These are phyloP conservation scores for Nepenthes gracilis DNA, from an alignment of 148 eudicot genomes.

Conservation along the genomic window DNA sequence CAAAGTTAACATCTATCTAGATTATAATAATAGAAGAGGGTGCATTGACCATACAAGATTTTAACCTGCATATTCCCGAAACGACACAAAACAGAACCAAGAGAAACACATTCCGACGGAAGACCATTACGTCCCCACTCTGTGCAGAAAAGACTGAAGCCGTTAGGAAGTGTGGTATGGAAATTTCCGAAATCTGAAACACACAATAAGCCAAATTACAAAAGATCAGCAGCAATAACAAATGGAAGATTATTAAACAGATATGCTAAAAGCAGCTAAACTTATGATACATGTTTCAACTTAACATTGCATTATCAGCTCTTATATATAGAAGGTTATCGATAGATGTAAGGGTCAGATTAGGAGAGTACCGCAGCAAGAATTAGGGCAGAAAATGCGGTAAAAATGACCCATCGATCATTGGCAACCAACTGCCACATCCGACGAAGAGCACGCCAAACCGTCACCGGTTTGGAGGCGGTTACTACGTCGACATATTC, in stretches of 20 bases:
- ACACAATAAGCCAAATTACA: constrained; percentile 8
- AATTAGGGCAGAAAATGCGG: constrained; percentile 74
- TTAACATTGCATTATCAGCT: too few species aligned
- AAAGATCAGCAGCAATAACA: constrained; percentile 8
- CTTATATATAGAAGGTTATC: too few species aligned
- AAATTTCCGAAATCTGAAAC: constrained; percentile 84
- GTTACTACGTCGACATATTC: constrained; percentile 24
- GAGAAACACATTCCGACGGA: constrained; percentile 62
- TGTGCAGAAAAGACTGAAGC: constrained; percentile 97
- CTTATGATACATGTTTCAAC: background rate
- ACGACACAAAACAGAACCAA: constrained; percentile 55
- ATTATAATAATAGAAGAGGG: constrained; percentile 29
- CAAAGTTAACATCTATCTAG: constrained; percentile 3
- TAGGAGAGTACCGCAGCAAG: constrained; percentile 61
- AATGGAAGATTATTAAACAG: background rate
- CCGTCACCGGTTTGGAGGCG: constrained; percentile 77
- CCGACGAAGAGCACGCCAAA: constrained; percentile 56
- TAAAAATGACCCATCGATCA: constrained; percentile 75
- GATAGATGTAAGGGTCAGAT: background rate
- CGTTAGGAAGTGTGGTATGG: constrained; percentile 94
- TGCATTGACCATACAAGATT: constrained; percentile 70
- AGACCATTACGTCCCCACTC: constrained; percentile 46
- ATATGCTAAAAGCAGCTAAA: background rate
- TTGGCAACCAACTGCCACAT: constrained; percentile 72
- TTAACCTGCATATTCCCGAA: constrained; percentile 97